These are phyloP conservation scores for Clausena lansium DNA, from an alignment of 345 rosid genomes.

Conservation along the genomic window DNA sequence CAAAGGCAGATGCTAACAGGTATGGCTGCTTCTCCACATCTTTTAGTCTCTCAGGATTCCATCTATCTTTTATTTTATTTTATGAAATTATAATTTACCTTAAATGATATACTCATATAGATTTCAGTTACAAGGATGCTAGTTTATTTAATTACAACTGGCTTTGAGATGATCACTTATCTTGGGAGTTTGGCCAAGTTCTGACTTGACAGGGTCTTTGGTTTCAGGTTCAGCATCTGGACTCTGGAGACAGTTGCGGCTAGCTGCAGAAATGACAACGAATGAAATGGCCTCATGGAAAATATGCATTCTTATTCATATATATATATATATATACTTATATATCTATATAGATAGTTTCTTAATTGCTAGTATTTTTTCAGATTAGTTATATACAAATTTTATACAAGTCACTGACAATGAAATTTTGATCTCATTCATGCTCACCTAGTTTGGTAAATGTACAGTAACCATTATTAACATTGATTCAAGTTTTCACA, in stretches of 20 bases:
- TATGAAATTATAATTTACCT: not conserved
- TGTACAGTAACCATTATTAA: slow-evolving; percentile 12
- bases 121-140: not conserved
- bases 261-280: not conserved
- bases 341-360: not conserved
- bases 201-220: not conserved
- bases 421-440: slow-evolving; percentile 11
- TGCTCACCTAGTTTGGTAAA: not conserved
- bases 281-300: not conserved
- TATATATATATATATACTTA: not conserved
- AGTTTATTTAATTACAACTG: not conserved
- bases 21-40: slow-evolving; percentile 1
- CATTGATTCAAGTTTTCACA: slow-evolving; percentile 13
- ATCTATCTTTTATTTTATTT: not conserved
- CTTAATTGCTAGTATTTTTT: not conserved
- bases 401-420: slow-evolving; percentile 1
- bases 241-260: not conserved
- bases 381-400: slow-evolving; percentile 6
- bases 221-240: slow-evolving; percentile 17
- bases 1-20: slow-evolving; percentile 11
- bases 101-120: not conserved
- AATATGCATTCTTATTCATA: not conserved
- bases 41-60: not conserved
- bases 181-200: not conserved
- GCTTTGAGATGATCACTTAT: not conserved